phyloP scores from a whole-genome alignment of 805 yeast genomes.

The Wickerhamia fluorescens region DNA sequence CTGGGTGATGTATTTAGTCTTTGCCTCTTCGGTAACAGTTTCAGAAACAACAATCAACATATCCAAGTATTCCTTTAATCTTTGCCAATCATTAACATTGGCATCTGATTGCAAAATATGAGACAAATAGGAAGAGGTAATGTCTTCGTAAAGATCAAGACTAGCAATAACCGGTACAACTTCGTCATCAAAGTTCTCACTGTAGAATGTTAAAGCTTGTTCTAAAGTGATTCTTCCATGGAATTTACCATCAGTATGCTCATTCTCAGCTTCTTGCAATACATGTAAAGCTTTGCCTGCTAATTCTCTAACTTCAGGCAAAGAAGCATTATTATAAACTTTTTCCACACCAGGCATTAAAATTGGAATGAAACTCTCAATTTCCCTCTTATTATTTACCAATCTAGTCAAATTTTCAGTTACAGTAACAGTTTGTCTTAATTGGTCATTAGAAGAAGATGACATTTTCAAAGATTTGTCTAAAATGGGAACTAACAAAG shows the following conservation, averaged over 20 bases:
- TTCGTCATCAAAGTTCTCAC: conserved; percentile 12
- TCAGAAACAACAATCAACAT: conserved; percentile 15
- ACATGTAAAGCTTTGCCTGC: conserved; percentile 83
- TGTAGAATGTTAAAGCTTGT: conserved; percentile 43
- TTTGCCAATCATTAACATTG: conserved; percentile 40
- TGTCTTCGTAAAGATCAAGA: conserved; percentile 25
- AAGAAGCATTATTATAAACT: conserved; percentile 82
- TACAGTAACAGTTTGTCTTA: conserved; percentile 94
- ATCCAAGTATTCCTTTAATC: conserved; percentile 48
- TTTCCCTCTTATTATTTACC: conserved; percentile 89
- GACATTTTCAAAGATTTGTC: conserved; percentile 82
- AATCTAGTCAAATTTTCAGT: conserved; percentile 92
- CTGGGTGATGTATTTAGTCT: conserved; percentile 33
- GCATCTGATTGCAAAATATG: conserved; percentile 33
- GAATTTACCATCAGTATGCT: conserved; percentile 61
- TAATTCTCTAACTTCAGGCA: conserved; percentile 93
- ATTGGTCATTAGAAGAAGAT: conserved; percentile 89
- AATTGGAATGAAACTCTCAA: conserved; percentile 78
- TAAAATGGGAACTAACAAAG: conserved; percentile 85
- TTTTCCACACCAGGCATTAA: conserved; percentile 87
- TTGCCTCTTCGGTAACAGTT: conserved; percentile 22
- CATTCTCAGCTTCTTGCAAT: conserved; percentile 70
- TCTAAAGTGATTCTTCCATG: conserved; percentile 63
- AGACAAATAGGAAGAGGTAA: conserved; percentile 42
- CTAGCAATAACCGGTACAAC: conserved; percentile 7